Conservation (phyloP, 805 yeast species). For the Clavispora carvajalis region DNA sequence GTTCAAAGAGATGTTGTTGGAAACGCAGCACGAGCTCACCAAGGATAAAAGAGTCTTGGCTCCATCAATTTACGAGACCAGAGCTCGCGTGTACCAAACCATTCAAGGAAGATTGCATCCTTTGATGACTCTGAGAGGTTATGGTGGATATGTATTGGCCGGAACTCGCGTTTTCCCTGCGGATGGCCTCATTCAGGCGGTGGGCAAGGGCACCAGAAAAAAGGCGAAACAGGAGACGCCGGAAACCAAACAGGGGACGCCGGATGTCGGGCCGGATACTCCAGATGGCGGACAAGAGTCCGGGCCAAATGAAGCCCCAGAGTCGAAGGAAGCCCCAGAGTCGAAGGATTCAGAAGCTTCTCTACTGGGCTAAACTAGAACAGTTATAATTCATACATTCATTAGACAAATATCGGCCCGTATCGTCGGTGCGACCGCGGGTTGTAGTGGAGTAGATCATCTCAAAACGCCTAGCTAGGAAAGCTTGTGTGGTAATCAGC, state of each 20-base stretch:
- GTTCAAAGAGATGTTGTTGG: constrained; percentile 73
- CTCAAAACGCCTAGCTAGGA: too few species aligned
- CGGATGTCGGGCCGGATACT: too few species aligned
- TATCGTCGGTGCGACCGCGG: too few species aligned
- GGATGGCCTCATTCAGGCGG: constrained; percentile 53
- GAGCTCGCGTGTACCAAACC: constrained; percentile 85
- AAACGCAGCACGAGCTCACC: constrained; percentile 63
- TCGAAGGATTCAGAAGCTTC: too few species aligned
- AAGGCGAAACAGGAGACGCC: constrained; percentile 19
- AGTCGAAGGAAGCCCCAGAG: too few species aligned
- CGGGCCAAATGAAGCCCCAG: neutral
- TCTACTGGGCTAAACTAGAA: too few species aligned
- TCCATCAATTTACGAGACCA: constrained; percentile 75
- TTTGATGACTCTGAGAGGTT: constrained; percentile 85
- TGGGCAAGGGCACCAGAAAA: constrained; percentile 58
- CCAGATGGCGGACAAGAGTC: too few species aligned
- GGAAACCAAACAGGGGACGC: neutral
- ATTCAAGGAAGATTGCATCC: constrained; percentile 95
- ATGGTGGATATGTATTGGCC: constrained; percentile 82
- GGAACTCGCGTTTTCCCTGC: constrained; percentile 76
- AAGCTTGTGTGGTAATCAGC: too few species aligned
- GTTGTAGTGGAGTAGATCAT: too few species aligned
- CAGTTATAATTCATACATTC: neutral
- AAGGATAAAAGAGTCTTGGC: constrained; percentile 70
- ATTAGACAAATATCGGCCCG: neutral